Percentiles rank a stretch among this genome's conserved stretches.
These are phyloP conservation scores for Reticulascus tulasneorum DNA, from an alignment of 2,329 filamentous ascomycete species.

Conservation along the genomic window DNA sequence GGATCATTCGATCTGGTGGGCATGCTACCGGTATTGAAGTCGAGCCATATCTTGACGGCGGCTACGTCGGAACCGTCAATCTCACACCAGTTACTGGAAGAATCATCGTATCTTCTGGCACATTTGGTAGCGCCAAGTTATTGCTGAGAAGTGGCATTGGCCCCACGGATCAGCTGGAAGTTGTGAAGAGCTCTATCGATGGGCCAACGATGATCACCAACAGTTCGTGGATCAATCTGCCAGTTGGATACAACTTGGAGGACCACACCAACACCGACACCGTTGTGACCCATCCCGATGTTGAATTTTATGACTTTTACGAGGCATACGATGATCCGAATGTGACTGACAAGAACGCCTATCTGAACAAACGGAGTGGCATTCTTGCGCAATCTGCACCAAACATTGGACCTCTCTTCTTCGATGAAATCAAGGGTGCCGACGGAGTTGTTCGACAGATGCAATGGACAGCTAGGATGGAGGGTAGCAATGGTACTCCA, in stretches of 20 bases:
- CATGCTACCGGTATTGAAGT: constrained; percentile 65
- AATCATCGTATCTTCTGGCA: constrained; percentile 64
- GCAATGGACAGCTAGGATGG: constrained; percentile 64
- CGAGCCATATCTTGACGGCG: constrained; percentile 48
- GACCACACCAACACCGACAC: constrained; percentile 52
- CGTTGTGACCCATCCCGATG: constrained; percentile 38
- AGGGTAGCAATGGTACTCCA: constrained; percentile 42
- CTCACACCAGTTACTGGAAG: constrained; percentile 56
- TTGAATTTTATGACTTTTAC: constrained; percentile 62
- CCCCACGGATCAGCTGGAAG: constrained; percentile 52
- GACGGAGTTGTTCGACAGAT: constrained; percentile 61
- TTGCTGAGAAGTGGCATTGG: constrained; percentile 67
- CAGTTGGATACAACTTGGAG: constrained; percentile 56
- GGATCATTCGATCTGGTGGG: constrained; percentile 60
- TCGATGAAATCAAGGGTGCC: constrained; percentile 49
- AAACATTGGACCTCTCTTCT: constrained; percentile 57
- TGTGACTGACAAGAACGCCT: constrained; percentile 34
- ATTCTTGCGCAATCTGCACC: constrained; percentile 62
- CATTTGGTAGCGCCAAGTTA: constrained; percentile 67
- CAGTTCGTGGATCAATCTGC: constrained; percentile 52
- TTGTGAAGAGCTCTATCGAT: constrained; percentile 47
- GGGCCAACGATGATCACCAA: constrained; percentile 46
- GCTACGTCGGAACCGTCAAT: constrained; percentile 56
- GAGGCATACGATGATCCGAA: constrained; percentile 50
- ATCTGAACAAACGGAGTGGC: constrained; percentile 48